Evolutionary conservation across 306 rosid species (phyloP), one percentile per base, ranked within the genome.

Genomic region (Ormosia semicastrata): DNA sequence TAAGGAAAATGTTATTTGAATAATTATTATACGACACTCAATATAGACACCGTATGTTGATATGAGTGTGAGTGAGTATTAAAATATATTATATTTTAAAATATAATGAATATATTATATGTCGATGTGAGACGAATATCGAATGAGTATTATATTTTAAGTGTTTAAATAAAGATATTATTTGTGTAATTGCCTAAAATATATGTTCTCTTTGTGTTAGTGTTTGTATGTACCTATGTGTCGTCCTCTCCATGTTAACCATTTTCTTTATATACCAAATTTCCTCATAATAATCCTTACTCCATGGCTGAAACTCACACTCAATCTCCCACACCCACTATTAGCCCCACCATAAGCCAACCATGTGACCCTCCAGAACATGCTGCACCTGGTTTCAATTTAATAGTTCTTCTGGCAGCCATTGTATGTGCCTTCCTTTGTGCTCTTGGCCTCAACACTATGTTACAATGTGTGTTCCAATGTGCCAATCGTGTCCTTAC

Each of bases 401-500:
- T 85, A 83, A 82, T 88, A 84, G 83, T 94, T 34, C 70, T 92
- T 1, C 49, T 87, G 75, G 97, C 91, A 6, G 97, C 92, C 37
- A 82, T 92, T 14, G 3, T 89, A 4, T 94, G 95, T 70, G 95
- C 95, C 8, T 71, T 92, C 24, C 83, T 94, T 5, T 94, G 97
- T 47, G 92, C 94, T 44, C 93, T 94, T 7, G 98, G 98, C 59
- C 91, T 94, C 3, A 91, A 94, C 57, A 84, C 94, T 4, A 92
- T 85, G 92, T 73, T 90, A 13, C 89, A 82, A 50, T 94, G 97
- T 37, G 92, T 87, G 3, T 83, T 94, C 71, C 90, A 80, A 81
- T 94, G 97, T 37, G 87, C 89, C 4, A 76, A 9, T 40, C 91
- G 91, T 4, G 78, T 83, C 43, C 36, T 92, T 14, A 88, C 87